Conservation (phyloP, 345 rosid genomes). For the Jatropha curcas region DNA sequence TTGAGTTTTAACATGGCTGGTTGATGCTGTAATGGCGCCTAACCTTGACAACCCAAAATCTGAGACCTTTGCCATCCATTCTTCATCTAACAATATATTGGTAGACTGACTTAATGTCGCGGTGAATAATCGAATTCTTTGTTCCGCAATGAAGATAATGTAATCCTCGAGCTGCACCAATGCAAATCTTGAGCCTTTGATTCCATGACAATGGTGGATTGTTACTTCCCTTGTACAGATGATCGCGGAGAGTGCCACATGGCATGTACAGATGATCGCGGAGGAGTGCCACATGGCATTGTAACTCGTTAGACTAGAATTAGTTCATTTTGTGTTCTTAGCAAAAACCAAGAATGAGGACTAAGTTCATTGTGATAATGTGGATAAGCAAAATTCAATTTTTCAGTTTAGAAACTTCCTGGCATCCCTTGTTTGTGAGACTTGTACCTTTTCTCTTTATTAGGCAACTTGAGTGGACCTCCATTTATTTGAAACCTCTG, state of each 20-base stretch:
- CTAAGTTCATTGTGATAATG: conserved; percentile 13
- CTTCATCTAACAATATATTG: no score
- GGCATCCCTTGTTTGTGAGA: conserved; percentile 6
- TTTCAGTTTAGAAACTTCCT: conserved; percentile 8
- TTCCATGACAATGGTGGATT: conserved; percentile 11
- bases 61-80: no score
- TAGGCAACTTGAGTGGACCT: conserved; percentile 6
- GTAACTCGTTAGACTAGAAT: conserved; percentile 13
- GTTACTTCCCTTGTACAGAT: conserved; percentile 6
- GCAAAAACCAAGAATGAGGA: conserved; percentile 13
- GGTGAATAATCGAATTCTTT: conserved; percentile 7
- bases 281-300: no score
- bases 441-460: conserved; percentile 4
- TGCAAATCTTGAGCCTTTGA: conserved; percentile 16
- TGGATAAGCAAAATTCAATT: conserved; percentile 13
- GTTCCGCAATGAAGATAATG: conserved; percentile 15
- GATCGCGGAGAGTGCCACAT: conserved; percentile 3
- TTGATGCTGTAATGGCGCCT: no score
- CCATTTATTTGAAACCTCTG: conserved; percentile 8
- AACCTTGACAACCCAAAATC: no score
- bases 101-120: conserved; percentile 19
- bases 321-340: not conserved
- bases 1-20: no score
- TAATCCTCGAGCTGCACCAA: conserved; percentile 14
- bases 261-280: conserved; percentile 17